A percentile compares a stretch with the other conserved stretches of the same genome.
Conservation (phyloP, 305 asterid genomes). For the Fraxinus dipetala region DNA sequence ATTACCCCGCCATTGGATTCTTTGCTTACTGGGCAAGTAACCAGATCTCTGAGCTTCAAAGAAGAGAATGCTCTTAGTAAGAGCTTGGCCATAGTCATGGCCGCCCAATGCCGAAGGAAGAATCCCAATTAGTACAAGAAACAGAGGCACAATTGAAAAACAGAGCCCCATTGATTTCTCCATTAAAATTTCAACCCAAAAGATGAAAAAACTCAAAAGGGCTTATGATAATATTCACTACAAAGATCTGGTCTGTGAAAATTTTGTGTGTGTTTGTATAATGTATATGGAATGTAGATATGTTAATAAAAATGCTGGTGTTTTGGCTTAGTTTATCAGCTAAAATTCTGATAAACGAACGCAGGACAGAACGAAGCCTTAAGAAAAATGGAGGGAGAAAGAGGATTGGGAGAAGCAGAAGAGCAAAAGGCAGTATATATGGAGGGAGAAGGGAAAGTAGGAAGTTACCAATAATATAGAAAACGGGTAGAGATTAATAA, state of each 20-base stretch:
- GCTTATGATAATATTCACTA: conserved; percentile 1
- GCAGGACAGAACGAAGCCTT: conserved; percentile 24
- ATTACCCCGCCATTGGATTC: conserved; percentile 87
- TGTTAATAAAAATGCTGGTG: conserved; percentile 28
- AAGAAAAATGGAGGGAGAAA: conserved; percentile 9
- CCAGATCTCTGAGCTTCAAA: conserved; percentile 99
- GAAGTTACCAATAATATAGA: conserved; percentile 1
- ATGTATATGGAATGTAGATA: background rate
- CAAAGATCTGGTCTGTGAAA: conserved; percentile 37
- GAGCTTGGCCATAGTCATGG: conserved; percentile 85
- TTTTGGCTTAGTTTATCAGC: conserved; percentile 36
- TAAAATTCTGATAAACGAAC: conserved; percentile 33
- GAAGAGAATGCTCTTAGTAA: conserved; percentile 77
- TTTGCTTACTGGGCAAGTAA: conserved; percentile 61
- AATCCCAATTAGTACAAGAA: conserved; percentile 39
- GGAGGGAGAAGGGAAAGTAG: conserved; percentile 45
- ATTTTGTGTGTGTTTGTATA: background rate
- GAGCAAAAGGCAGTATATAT: conserved; percentile 56
- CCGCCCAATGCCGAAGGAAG: conserved; percentile 63
- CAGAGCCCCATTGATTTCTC: conserved; percentile 46
- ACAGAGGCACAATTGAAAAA: conserved; percentile 48
- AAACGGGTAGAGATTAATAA: conserved; percentile 38
- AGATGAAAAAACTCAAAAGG: conserved; percentile 16
- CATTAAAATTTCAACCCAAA: conserved; percentile 36
- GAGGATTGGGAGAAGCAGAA: conserved; percentile 34